Evolutionary conservation across 805 yeast genomes (phyloP), one percentile per base, ranked within the genome.

Genomic region (Clavispora carvajalis): DNA sequence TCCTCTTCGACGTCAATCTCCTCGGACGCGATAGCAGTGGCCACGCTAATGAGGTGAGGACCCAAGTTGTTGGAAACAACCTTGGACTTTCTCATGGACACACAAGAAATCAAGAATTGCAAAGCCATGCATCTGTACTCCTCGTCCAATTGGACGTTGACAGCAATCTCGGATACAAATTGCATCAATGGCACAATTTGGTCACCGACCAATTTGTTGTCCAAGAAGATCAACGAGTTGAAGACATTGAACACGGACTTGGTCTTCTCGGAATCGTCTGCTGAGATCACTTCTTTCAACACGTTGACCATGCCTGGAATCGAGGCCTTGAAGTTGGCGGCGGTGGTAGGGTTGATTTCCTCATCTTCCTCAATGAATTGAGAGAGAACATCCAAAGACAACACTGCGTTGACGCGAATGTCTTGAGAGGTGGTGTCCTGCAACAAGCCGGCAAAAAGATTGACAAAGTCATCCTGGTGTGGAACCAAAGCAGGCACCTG

Each of bases 281-380:
- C 73, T 39, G 73, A 67, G 39, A 91, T 76, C 29, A 84, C 82
- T 55, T 80, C 84, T 60, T 80, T 81, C 60, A 93, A 73, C 24
- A 89, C 95, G 38, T 77, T 76, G 40, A 93, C 84, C 80, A 91
- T 83, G 22, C 77, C 66, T 37, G 97, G 95, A 41, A 93, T 74
- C 41, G 85, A 65, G 34, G 73, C 65, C 53, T 77, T 73, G 71
- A 85, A 90, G 44, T 74, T 69, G 40, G 67, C 63, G 26, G 79
- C 75, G 37, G 57, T 54, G 38, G 72, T 63, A 16, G 63, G 57
- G 38, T 69, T 62, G 44, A 74, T 68, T 40, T 70, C 64, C 30
- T 67, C 72, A 37, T 67, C 78, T 52, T 78, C 82, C 59, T 85
- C 93, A 39, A 84, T 73, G 46, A 76, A 74, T 41, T 76, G 73